Conservation (phyloP, 176 grass and related monocot genomes). For the Dactylis glomerata region DNA sequence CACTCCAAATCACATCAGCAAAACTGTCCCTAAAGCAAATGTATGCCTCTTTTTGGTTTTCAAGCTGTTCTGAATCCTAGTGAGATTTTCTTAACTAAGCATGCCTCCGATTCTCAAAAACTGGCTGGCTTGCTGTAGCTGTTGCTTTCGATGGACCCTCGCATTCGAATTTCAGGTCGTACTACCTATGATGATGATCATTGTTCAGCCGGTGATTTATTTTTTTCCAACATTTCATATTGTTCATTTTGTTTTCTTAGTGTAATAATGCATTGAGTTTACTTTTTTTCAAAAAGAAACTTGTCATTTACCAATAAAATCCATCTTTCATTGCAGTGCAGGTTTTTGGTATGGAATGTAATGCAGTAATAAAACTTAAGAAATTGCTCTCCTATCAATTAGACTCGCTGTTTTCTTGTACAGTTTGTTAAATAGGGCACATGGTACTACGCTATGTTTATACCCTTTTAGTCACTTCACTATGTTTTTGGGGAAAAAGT, state of each 20-base stretch:
- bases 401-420: neutral
- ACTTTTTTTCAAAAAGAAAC: neutral
- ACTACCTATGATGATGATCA: constrained; percentile 8
- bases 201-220: constrained; percentile 16
- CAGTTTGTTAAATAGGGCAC: neutral
- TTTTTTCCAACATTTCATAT: constrained; percentile 22
- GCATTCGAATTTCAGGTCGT: constrained; percentile 79
- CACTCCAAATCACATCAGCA: neutral
- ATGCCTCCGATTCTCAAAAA: constrained; percentile 68
- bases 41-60: constrained; percentile 44
- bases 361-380: neutral
- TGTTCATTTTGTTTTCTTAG: neutral
- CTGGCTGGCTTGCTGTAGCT: constrained; percentile 77
- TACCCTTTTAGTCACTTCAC: neutral
- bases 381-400: neutral
- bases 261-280: neutral
- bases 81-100: constrained; percentile 72
- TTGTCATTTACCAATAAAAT: neutral
- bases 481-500: neutral
- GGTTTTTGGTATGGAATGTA: neutral
- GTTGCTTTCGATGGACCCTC: constrained; percentile 78
- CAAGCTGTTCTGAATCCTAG: constrained; percentile 81
- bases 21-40: neutral
- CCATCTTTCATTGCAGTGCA: neutral
- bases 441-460: neutral